Evolutionary conservation across 306 rosid genomes (phyloP).

Genomic region (Casuarina equisetifolia): DNA sequence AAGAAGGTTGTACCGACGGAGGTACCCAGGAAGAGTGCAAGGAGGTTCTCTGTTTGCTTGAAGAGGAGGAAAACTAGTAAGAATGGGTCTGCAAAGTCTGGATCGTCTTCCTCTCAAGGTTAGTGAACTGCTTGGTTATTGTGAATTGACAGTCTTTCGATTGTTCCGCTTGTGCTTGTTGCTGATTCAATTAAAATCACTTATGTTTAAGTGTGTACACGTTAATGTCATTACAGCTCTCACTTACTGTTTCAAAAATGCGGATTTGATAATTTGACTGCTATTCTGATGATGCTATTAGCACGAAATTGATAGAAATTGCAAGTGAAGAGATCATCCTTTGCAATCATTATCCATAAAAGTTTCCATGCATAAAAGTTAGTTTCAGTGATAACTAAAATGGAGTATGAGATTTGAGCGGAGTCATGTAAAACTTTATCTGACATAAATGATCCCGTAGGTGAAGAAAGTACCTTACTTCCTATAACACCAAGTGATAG

Average conservation of each 20-base stretch:
- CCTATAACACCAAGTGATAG: not conserved
- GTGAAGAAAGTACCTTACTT: not conserved
- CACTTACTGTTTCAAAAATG: not conserved
- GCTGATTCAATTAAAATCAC: not conserved
- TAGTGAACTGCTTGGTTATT: conserved; percentile 21
- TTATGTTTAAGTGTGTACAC: not conserved
- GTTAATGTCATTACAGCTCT: not conserved
- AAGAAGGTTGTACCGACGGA: conserved; percentile 25
- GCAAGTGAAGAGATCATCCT: not conserved
- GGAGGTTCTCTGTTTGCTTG: conserved; percentile 44
- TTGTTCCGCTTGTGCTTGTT: not conserved
- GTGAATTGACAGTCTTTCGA: not conserved
- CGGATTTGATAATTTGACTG: not conserved
- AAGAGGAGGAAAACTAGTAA: conserved; percentile 53
- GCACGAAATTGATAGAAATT: not conserved
- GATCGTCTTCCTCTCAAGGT: conserved; percentile 51
- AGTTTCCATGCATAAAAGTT: not conserved
- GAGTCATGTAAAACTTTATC: not conserved
- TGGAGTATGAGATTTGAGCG: not conserved
- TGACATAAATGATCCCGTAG: not conserved
- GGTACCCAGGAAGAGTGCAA: conserved; percentile 32
- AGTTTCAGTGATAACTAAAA: not conserved
- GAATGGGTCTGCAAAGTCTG: conserved; percentile 32
- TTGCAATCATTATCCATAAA: not conserved
- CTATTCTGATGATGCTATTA: not conserved